Base-by-base conservation (phyloP, 306 rosid species). In the Ormosia emarginata region DNA sequence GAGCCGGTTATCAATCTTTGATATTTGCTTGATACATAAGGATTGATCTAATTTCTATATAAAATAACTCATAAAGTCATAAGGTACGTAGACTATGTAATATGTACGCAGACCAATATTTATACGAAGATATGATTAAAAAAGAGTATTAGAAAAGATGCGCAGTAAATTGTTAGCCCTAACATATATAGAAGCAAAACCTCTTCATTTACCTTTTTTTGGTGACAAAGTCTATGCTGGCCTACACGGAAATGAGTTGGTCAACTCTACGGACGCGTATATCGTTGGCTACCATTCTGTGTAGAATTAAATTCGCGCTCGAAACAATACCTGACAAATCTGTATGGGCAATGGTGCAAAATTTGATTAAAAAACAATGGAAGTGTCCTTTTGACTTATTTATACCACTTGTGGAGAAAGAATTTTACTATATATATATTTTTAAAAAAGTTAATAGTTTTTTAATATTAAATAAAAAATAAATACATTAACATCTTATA, bases 251-350 rank as follows among this genome's bases (percentile, higher is more conserved):
- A 72, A 32, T n/a, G 7, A 59, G 58, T 50, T 57, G 47, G 86
- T 85, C 88, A 73, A 67, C 74, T n/a, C 86, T 73, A 32, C 59
- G 46, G 44, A 59, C 79, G 74, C 81, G 63, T 30, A 57, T 71
- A 29, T 52, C 3, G 62, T 56, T 79, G 55, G 17, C 67, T 8
- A 67, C 75, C 43, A 6, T 8, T 17, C 74, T 55, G 80, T 41
- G 39, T 14, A 57, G 6, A 78, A 57, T 72, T 78, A 71, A 83
- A 71, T 55, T 52, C 18, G 61, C 9, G 37, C 7, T 12, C 13
- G 55, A 7, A 10, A 17, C 59, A 33, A 2, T 29, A 6, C 39
- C 55, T 13, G 79, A 41, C 84, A 62, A 9, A 24, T 14, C 43
- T 59, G 71, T 46, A 71, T 72, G 64, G 74, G 64, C 71, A 15